These are phyloP conservation scores for Brassica hybrid DNA, from an alignment of 441 rosid species.

Conservation along the genomic window DNA sequence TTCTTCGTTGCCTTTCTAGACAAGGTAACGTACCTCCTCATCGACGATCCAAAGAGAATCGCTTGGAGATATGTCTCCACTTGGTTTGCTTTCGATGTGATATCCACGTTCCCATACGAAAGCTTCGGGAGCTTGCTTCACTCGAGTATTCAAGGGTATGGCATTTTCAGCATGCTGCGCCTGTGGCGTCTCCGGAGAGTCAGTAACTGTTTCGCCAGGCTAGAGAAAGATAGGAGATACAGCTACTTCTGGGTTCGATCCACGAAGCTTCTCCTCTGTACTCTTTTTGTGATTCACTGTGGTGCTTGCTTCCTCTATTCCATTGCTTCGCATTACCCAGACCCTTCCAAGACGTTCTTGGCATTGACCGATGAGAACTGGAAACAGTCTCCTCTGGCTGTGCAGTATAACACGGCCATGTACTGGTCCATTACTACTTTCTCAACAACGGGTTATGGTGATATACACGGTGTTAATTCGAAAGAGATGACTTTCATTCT, in stretches of 20 bases:
- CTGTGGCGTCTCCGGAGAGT: slow-evolving; percentile 94
- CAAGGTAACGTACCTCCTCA: slow-evolving; percentile 60
- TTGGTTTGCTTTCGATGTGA: slow-evolving; percentile 66
- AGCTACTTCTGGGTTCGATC: slow-evolving; percentile 75
- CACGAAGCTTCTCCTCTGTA: slow-evolving; percentile 69
- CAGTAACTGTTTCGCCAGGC: slow-evolving; percentile 66
- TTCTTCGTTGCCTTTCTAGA: slow-evolving; percentile 83
- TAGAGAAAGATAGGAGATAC: slow-evolving; percentile 83
- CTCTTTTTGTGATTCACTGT: slow-evolving; percentile 72
- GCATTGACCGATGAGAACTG: slow-evolving; percentile 54
- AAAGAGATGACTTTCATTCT: slow-evolving; percentile 66
- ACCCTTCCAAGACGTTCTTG: slow-evolving; percentile 66
- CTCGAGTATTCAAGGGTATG: slow-evolving; percentile 53
- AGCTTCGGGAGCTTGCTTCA: slow-evolving; percentile 49
- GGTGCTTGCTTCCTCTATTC: slow-evolving; percentile 76
- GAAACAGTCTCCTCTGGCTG: slow-evolving; percentile 34
- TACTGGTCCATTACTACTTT: slow-evolving; percentile 90
- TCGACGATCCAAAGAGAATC: slow-evolving; percentile 58
- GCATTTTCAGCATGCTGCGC: slow-evolving; percentile 75
- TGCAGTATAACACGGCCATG: slow-evolving; percentile 62
- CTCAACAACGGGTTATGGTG: slow-evolving; percentile 87
- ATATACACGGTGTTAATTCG: slow-evolving; percentile 72
- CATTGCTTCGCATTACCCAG: slow-evolving; percentile 53
- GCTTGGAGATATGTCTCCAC: slow-evolving; percentile 61
- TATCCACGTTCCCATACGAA: slow-evolving; percentile 78